Base-by-base conservation (phyloP, 257 asterid genomes). In the Ligustrum vulgare region DNA sequence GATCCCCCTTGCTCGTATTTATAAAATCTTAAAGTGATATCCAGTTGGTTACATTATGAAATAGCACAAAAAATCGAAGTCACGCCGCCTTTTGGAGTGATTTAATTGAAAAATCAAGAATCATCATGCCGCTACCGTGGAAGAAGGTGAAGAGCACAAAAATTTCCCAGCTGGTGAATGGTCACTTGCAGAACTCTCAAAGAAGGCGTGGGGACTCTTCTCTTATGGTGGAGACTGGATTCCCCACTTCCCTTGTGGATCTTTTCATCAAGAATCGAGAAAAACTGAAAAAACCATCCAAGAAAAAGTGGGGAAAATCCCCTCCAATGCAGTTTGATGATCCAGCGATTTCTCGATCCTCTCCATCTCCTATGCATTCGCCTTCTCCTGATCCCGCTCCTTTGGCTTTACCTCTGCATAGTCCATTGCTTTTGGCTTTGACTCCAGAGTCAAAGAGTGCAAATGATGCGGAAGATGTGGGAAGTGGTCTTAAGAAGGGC, bases 181-280 rank as follows among this genome's bases (percentile, higher is more conserved):
- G 90, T 73, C 97, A 87, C 74, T 77, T 94, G 56, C 85, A 80
- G 72, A 72, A 77, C 32, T 82, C 90, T 2, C 93, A 87, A 69
- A 86, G 82, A 76, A 89, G 91, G 45, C 88, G 93, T 7, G 93
- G 85, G 43, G 93, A 88, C 1, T 80, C 91, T 13, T 86, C 93
- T 12, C 89, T 92, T 23, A 87, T 89, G 45, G 96, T 94, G 62
- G 93, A 88, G 41, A 90, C 97, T n/a, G 94, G 97, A 6, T 94
- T 94, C 72, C 96, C 98, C 1, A 86, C 98, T 5, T 91, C 96
- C 32, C 84, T 93, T 33, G 82, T 93, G 39, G 97, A 93, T 85
- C 90, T 93, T 8, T 86, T 91, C 80, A 87, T 94, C 62, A 94
- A 91, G 77, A 87, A 94, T 65, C 91, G 86, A 7, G 91, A 85